Evolutionary conservation across 1,284 basidiomycete genomes (phyloP).

Genomic region (Pyrrhoderma noxium): DNA sequence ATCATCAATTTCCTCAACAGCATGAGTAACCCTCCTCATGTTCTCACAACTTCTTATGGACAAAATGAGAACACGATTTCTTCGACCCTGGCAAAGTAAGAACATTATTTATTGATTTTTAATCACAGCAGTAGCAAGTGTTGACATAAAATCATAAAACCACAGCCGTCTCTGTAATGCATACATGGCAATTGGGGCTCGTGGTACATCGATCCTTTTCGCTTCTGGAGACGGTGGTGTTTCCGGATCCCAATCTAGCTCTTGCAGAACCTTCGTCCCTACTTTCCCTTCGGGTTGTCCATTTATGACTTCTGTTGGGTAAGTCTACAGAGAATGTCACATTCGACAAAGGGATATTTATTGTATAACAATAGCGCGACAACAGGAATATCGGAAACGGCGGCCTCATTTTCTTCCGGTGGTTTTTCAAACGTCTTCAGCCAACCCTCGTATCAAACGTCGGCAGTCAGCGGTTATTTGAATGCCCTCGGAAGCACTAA

Average conservation of each 20-base stretch:
- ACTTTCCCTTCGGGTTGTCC: conserved; percentile 29
- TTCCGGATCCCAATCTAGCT: conserved; percentile 24
- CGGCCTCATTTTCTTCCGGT: conserved; percentile 31
- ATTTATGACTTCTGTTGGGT: conserved; percentile 26
- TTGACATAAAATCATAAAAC: no score
- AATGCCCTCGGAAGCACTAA: conserved; percentile 28
- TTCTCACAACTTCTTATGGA: conserved; percentile 27
- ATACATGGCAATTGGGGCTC: conserved; percentile 30
- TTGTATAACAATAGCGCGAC: conserved; percentile 22
- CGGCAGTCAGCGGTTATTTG: conserved; percentile 25
- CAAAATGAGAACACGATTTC: conserved; percentile 25
- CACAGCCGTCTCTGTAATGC: conserved; percentile 30
- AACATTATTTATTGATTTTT: not conserved
- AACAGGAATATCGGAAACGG: conserved; percentile 25
- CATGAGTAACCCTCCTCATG: conserved; percentile 24
- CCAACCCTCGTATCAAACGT: conserved; percentile 30
- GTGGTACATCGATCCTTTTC: conserved; percentile 33
- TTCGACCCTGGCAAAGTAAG: conserved; percentile 23
- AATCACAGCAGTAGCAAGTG: not conserved
- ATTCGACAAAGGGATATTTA: conserved; percentile 24
- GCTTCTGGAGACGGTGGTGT: conserved; percentile 36
- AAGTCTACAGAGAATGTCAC: no score
- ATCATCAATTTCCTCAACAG: conserved; percentile 28
- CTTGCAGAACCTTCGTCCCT: conserved; percentile 28
- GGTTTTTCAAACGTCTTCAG: conserved; percentile 36